Conservation (phyloP, 306 rosid species). For the Macrotyloma uniflorum region DNA sequence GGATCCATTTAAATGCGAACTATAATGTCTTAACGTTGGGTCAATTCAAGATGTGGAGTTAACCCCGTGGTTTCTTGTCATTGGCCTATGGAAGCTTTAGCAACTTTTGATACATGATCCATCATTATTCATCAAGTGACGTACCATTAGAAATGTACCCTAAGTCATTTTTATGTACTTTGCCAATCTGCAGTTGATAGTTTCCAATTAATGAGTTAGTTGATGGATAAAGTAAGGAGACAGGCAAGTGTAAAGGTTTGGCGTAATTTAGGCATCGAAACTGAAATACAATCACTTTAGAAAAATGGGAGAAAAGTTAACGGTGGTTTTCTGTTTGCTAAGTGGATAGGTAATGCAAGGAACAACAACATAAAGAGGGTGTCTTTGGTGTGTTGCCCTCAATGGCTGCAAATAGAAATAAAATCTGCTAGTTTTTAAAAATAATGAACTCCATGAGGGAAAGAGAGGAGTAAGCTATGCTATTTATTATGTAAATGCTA, state of each 20-base stretch:
- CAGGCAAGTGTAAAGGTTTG: not conserved
- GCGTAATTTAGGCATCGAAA: not conserved
- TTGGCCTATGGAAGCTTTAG: slow-evolving; percentile 16
- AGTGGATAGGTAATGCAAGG: not conserved
- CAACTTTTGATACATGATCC: not conserved
- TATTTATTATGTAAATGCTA: too few relatives aligned
- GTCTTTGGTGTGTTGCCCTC: not conserved
- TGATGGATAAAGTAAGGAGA: not conserved
- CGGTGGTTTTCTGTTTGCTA: slow-evolving; percentile 2
- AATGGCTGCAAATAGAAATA: slow-evolving; percentile 3
- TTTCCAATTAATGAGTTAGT: not conserved
- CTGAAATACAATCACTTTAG: not conserved
- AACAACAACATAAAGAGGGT: not conserved
- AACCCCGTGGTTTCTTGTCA: slow-evolving; percentile 11
- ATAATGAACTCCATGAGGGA: not conserved
- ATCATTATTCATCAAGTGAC: not conserved
- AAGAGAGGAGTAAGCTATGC: not conserved
- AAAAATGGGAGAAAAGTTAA: not conserved
- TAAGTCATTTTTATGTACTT: not conserved
- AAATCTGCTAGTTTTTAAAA: not conserved
- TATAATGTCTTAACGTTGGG: slow-evolving; percentile 1
- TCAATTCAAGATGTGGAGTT: not conserved
- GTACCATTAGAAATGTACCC: not conserved
- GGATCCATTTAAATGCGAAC: not conserved
- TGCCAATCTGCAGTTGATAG: slow-evolving; percentile 12